Conservation (phyloP, 768 basidiomycete genomes). For the Leccinum aurantiacum region DNA sequence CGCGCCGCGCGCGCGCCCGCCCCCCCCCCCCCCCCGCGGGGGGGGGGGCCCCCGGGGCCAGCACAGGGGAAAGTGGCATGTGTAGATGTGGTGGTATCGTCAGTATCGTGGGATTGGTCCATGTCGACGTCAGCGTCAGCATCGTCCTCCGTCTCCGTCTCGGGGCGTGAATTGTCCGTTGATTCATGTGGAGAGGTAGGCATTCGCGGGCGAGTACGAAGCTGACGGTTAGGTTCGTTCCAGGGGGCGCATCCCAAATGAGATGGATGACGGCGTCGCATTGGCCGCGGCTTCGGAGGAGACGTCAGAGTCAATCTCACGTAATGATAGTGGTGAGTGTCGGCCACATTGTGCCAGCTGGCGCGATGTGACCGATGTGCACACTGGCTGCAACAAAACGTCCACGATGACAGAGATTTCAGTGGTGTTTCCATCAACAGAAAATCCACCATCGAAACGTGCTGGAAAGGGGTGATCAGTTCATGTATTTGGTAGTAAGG, state of each 20-base stretch:
- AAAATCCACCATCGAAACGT: conserved; percentile 35
- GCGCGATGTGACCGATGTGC: conserved; percentile 21
- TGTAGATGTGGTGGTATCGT: conserved; percentile 27
- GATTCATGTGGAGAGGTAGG: conserved; percentile 43
- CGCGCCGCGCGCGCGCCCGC: too few species aligned
- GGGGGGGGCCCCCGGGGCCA: too few species aligned
- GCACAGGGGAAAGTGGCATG: conserved; percentile 35
- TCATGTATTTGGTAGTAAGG: neutral
- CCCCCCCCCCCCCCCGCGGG: too few species aligned
- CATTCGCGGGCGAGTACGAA: conserved; percentile 31
- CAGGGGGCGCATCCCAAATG: conserved; percentile 49
- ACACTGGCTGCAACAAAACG: conserved; percentile 16
- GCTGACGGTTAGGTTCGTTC: conserved; percentile 22
- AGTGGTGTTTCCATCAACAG: conserved; percentile 12
- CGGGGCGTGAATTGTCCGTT: conserved; percentile 55
- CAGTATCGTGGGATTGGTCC: conserved; percentile 40
- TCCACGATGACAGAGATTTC: conserved; percentile 28
- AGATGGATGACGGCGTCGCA: conserved; percentile 62
- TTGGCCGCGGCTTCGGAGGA: conserved; percentile 62
- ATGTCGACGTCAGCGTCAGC: conserved; percentile 55
- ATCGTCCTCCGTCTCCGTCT: conserved; percentile 81
- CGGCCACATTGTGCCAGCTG: conserved; percentile 19
- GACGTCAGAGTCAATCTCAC: conserved; percentile 57
- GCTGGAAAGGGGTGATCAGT: conserved; percentile 25
- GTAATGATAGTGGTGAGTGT: conserved; percentile 24